Evolutionary conservation across 2,329 filamentous ascomycete species (phyloP).

Genomic region (Cladosporium sp.): DNA sequence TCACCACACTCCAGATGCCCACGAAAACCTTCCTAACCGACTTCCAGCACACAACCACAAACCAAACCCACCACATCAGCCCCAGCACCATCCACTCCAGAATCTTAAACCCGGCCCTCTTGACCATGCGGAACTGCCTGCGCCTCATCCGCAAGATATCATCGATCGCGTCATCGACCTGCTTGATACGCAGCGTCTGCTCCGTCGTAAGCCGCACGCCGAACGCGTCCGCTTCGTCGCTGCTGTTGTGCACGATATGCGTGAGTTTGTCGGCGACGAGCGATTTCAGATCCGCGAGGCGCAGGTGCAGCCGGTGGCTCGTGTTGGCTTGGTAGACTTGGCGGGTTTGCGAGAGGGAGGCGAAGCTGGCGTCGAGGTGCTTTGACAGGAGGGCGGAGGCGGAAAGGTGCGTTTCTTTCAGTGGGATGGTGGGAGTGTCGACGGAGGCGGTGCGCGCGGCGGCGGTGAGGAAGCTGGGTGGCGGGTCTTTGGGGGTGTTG

Average conservation of each 20-base stretch:
- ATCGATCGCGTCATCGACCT: slow-evolving; percentile 71
- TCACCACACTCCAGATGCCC: background rate
- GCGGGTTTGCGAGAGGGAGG: slow-evolving; percentile 43
- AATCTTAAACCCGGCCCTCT: slow-evolving; percentile 71
- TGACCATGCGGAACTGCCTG: slow-evolving; percentile 68
- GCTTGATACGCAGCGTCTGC: slow-evolving; percentile 75
- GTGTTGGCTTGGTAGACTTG: slow-evolving; percentile 48
- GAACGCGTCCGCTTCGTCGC: slow-evolving; percentile 76
- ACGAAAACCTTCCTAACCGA: slow-evolving; percentile 3
- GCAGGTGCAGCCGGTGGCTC: slow-evolving; percentile 41
- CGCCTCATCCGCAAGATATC: slow-evolving; percentile 66
- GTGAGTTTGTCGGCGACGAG: slow-evolving; percentile 49
- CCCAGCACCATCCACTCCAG: slow-evolving; percentile 86
- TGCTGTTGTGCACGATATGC: slow-evolving; percentile 60
- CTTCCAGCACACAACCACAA: slow-evolving; percentile 64
- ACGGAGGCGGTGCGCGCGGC: slow-evolving; percentile 45
- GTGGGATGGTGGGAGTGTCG: background rate
- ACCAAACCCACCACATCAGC: slow-evolving; percentile 93
- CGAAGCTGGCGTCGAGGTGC: slow-evolving; percentile 39
- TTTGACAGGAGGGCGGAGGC: slow-evolving; percentile 50
- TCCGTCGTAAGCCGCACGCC: slow-evolving; percentile 70
- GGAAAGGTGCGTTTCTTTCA: slow-evolving; percentile 8
- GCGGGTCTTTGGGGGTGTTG: slow-evolving; percentile 38
- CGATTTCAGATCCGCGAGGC: slow-evolving; percentile 42
- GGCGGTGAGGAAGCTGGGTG: slow-evolving; percentile 33